Evolutionary conservation across 179 eudicot species (phyloP).

Genomic region (Spinacia oleracea): DNA sequence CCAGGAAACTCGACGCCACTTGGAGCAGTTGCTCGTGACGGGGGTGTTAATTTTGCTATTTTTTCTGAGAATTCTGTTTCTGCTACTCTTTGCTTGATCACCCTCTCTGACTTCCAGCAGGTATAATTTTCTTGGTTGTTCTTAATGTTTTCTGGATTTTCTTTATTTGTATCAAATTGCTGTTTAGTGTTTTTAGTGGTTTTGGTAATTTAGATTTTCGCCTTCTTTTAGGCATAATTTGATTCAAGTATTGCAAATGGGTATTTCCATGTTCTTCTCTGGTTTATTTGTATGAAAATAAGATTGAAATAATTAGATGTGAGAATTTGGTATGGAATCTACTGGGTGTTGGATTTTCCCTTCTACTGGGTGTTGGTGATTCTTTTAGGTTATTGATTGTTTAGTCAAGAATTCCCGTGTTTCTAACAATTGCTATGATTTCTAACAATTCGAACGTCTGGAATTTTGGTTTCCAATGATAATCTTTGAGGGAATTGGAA

Average conservation of each 20-base stretch:
- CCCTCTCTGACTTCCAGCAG: conserved; percentile 58
- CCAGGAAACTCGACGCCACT: conserved; percentile 67
- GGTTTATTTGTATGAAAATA: neutral
- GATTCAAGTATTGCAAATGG: neutral
- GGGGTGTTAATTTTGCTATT: conserved; percentile 83
- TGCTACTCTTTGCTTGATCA: conserved; percentile 77
- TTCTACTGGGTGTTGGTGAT: neutral
- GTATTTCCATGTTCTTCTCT: neutral
- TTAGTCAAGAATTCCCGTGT: neutral
- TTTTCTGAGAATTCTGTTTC: conserved; percentile 66
- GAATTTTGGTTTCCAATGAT: neutral
- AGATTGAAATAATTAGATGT: neutral
- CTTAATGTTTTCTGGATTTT: neutral
- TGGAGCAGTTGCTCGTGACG: conserved; percentile 68
- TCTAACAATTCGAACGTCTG: neutral
- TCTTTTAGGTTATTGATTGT: neutral
- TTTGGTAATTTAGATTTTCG: neutral
- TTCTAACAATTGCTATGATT: neutral
- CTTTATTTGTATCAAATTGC: neutral
- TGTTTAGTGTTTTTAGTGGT: neutral
- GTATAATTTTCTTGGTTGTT: conserved; percentile 33
- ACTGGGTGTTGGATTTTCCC: neutral
- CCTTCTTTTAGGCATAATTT: no score
- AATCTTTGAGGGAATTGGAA: neutral
- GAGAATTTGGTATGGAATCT: neutral